Base-by-base conservation (phyloP, 2,329 filamentous ascomycete species). In the Epichloe uncinata region DNA sequence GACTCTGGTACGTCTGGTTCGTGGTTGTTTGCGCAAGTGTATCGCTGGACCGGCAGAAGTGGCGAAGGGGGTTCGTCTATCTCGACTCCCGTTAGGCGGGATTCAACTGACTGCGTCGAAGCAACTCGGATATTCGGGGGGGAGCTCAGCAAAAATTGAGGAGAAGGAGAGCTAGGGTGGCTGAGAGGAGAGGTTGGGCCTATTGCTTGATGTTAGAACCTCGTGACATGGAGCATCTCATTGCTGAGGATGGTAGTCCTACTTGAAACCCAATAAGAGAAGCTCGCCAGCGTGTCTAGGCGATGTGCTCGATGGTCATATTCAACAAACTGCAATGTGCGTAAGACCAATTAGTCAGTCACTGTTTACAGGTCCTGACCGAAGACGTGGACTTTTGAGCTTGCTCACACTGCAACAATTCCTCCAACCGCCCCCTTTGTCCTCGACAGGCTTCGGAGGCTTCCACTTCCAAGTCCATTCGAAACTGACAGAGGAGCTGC, bases 401-500 rank as follows among this genome's bases (percentile, higher is more conserved):
- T 48, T 52, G 48, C 45, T 37, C 73, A 88, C 84, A 65, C 88
- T 96, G 74, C 93, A 97, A 59, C 84, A 86, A 63, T 94, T 97
- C 62, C 88, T 86, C 91, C 93, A 98, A 42, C 93, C 93, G 51
- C 89, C 88, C 33, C 86, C 87, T 60, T 80, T 81, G 63, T 96
- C 90, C 62, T 96, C 90, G 15, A 72, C 69, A 13, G 71, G 61
- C 72, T 88, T 95, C 37, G 93, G 93, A 8, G 93, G 87, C 63
- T 85, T 88, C 89, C 91, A 98, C 72, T 85, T 93, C 93, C 93
- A 98, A 7, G 84, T 83, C 89, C 91, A 98, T 56, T 91, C 85
- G 63, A 96, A 96, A 35, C 88, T 82, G 33, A 95, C 84, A 2
- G 87, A 91, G 7, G 84, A 73, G 60, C 74, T 87, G n/a, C 91